Conservation (phyloP, 805 yeast genomes). For the Saturnispora galanensis region DNA sequence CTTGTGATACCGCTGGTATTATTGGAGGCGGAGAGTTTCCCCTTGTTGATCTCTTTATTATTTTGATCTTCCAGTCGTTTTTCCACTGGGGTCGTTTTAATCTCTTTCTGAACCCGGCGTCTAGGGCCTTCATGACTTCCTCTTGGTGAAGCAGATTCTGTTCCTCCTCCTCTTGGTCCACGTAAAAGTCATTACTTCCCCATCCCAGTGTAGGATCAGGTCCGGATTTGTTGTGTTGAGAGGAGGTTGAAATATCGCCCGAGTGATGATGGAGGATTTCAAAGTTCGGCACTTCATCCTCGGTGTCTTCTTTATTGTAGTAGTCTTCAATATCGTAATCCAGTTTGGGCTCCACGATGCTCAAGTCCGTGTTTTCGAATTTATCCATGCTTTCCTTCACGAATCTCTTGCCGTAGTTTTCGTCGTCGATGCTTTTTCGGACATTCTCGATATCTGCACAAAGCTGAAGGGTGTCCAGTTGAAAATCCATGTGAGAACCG, state of each 20-base stretch:
- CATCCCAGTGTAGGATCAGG: neutral
- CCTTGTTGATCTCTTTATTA: neutral
- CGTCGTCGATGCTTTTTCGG: conserved; percentile 4
- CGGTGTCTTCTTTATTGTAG: neutral
- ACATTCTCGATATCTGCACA: conserved; percentile 9
- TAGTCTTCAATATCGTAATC: conserved; percentile 10
- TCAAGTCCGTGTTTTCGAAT: conserved; percentile 1
- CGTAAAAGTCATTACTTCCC: neutral
- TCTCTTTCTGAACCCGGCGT: neutral
- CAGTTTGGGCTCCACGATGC: neutral
- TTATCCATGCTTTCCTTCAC: conserved; percentile 6
- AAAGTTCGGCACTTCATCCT: conserved; percentile 2
- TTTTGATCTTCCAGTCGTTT: conserved; percentile 5
- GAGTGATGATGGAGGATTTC: neutral
- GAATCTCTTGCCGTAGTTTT: conserved; percentile 5
- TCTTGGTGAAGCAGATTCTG: neutral
- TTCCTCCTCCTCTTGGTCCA: conserved; percentile 1
- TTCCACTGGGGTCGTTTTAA: conserved; percentile 1
- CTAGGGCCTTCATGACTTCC: conserved; percentile 2
- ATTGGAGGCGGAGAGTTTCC: neutral
- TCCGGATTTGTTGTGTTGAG: neutral
- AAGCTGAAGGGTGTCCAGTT: neutral
- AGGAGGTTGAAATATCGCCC: neutral
- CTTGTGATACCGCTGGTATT: neutral
- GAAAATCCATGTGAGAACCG: no score